A percentile compares a stretch with the other conserved stretches of the same genome.
These are phyloP conservation scores for Fusarium torulosum DNA, from an alignment of 2,329 filamentous ascomycete species.

Conservation along the genomic window DNA sequence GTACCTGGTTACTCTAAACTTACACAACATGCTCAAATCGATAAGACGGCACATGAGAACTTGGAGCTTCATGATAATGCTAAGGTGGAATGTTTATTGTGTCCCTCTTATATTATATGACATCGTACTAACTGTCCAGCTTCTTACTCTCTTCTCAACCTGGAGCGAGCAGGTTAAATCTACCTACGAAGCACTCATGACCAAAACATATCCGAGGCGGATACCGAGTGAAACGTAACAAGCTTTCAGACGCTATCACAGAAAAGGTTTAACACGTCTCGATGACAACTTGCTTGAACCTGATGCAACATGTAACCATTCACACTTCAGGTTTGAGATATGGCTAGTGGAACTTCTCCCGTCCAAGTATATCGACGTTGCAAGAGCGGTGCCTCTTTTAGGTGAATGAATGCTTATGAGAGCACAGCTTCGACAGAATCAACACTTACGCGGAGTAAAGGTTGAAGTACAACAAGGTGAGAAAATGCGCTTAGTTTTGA, in stretches of 20 bases:
- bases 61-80: not conserved
- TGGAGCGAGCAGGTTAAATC: not conserved
- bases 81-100: not conserved
- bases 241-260: not conserved
- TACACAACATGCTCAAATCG: not conserved
- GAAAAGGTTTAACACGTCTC: not conserved
- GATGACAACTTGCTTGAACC: not conserved
- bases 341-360: not conserved
- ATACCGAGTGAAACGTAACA: not conserved
- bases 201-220: too few relatives aligned
- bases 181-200: not conserved
- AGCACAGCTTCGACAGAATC: not conserved
- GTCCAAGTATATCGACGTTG: not conserved
- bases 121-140: not conserved
- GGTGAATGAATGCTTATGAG: not conserved
- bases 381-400: not conserved
- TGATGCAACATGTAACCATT: not conserved
- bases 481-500: constrained; percentile 38
- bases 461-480: not conserved
- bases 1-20: not conserved
- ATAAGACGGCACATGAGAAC: not conserved
- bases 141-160: not conserved
- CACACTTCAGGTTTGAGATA: not conserved
- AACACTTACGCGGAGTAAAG: not conserved
- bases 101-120: not conserved